Evolutionary conservation across 1,139 yeast genomes (phyloP).

Genomic region (Candida sanyaensis): DNA sequence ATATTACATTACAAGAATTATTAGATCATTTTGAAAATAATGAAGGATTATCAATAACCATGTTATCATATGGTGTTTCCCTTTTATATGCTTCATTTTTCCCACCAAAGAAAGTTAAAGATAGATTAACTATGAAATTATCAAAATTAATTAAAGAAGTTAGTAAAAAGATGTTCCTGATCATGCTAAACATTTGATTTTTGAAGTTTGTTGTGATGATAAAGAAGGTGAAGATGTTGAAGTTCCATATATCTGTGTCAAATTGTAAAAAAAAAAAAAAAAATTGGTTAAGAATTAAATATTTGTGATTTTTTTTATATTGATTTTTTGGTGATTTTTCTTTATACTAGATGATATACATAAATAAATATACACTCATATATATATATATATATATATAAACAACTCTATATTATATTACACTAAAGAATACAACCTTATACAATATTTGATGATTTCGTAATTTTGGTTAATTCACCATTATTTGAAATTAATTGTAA

Average conservation of each 20-base stretch:
- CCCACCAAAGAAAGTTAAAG: constrained; percentile 87
- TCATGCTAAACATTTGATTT: constrained; percentile 73
- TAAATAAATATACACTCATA: neutral
- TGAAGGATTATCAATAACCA: constrained; percentile 84
- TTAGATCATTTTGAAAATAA: constrained; percentile 74
- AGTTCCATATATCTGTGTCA: constrained; percentile 79
- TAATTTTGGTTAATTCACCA: constrained; percentile 20
- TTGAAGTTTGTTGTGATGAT: constrained; percentile 94
- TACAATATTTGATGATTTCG: constrained; percentile 2
- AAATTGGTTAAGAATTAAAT: neutral
- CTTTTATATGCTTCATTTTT: constrained; percentile 89
- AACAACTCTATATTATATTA: neutral
- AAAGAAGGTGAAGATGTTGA: constrained; percentile 93
- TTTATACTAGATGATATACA: neutral
- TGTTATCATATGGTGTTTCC: constrained; percentile 91
- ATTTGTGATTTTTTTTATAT: neutral
- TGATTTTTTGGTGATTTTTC: neutral
- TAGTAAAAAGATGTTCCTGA: constrained; percentile 78
- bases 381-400: neutral
- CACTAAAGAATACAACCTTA: no score
- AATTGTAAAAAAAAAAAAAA: constrained; percentile 21
- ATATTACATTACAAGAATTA: constrained; percentile 74
- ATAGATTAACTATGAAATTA: constrained; percentile 66
- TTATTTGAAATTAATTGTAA: constrained; percentile 12
- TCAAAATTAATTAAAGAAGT: constrained; percentile 78